Conservation (phyloP, 1,284 basidiomycete species). For the Cryptococcus deneoformans region DNA sequence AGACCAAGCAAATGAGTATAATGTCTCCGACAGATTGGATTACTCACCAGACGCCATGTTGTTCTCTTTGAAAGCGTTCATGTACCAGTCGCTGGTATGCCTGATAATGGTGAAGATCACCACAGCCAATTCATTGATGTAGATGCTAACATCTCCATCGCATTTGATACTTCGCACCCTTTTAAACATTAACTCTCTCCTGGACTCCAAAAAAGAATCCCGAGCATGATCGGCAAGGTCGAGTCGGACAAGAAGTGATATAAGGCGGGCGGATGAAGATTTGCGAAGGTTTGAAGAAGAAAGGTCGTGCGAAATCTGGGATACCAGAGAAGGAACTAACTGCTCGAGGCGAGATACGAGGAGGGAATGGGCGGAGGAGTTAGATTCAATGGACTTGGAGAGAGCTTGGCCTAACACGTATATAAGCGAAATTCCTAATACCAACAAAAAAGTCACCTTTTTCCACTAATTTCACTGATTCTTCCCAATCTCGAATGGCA, state of each 20-base stretch:
- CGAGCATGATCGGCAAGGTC: constrained; percentile 76
- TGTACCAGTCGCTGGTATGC: constrained; percentile 95
- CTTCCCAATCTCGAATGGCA: constrained; percentile 82
- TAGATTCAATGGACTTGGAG: constrained; percentile 55
- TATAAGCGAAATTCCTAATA: not conserved
- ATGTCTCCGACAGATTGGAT: not conserved
- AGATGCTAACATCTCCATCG: constrained; percentile 66
- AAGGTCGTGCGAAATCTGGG: constrained; percentile 71
- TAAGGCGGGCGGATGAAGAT: constrained; percentile 66
- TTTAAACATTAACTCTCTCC: constrained; percentile 69
- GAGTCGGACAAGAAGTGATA: constrained; percentile 69
- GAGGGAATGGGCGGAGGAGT: constrained; percentile 29
- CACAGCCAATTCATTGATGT: constrained; percentile 48
- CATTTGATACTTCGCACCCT: constrained; percentile 82
- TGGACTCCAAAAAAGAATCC: constrained; percentile 75
- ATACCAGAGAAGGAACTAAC: constrained; percentile 67
- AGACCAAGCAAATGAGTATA: not conserved
- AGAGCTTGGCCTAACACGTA: constrained; percentile 47
- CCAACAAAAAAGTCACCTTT: constrained; percentile 57
- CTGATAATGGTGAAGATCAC: constrained; percentile 49
- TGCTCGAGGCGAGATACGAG: constrained; percentile 60
- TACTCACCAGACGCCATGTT: constrained; percentile 80
- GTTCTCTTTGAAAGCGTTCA: constrained; percentile 92
- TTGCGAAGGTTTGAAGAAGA: constrained; percentile 74
- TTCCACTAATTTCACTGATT: constrained; percentile 78